Percentiles rank a stretch among this genome's conserved stretches.
Evolutionary conservation across 352 stramenopile species (phyloP).

Genomic region (Globisporangium megalacanthum): DNA sequence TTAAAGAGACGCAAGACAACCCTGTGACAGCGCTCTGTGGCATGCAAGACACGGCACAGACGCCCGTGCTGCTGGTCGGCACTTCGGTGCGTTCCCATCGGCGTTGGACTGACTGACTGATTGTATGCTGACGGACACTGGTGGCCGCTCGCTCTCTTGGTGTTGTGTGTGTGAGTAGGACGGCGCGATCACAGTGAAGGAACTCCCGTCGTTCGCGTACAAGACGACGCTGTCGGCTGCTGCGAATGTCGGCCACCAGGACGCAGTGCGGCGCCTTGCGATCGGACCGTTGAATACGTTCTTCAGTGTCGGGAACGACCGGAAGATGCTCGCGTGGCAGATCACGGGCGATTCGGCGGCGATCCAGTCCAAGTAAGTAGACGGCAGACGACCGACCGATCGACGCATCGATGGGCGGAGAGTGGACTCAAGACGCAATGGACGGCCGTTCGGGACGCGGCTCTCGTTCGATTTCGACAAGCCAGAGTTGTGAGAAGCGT

Average conservation of each 20-base stretch:
- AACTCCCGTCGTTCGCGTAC: conserved; percentile 80
- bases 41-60: conserved; percentile 54
- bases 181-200: conserved; percentile 76
- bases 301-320: conserved; percentile 74
- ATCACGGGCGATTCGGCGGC: conserved; percentile 68
- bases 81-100: conserved; percentile 40
- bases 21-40: conserved; percentile 73
- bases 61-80: conserved; percentile 73
- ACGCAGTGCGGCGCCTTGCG: conserved; percentile 72
- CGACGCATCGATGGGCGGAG: too few species aligned
- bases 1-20: conserved; percentile 76
- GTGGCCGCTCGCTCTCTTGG: neutral
- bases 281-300: conserved; percentile 77
- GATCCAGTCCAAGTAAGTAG: conserved; percentile 55
- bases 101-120: too few species aligned
- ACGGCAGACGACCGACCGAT: neutral
- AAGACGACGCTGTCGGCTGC: conserved; percentile 62
- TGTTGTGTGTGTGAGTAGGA: conserved; percentile 30
- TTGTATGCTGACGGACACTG: neutral
- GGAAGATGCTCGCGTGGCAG: conserved; percentile 84
- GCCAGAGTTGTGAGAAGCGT: too few species aligned
- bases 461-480: too few species aligned
- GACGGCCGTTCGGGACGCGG: too few species aligned
- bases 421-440: too few species aligned
- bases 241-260: conserved; percentile 65